Conservation (phyloP, 768 basidiomycete genomes). For the Naganishia kalamii region DNA sequence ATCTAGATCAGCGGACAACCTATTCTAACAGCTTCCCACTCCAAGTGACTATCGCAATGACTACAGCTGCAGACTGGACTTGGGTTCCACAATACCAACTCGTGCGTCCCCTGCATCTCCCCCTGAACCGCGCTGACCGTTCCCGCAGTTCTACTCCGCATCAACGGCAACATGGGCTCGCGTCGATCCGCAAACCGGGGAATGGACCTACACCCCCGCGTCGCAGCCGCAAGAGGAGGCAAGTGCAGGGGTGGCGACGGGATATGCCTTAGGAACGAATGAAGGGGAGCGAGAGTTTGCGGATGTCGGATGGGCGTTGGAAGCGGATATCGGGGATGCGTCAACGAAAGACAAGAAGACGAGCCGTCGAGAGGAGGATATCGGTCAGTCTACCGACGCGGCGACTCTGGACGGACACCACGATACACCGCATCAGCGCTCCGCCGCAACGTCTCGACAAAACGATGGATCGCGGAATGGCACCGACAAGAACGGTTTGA, state of each 20-base stretch:
- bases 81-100: not conserved
- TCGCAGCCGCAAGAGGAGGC: not conserved
- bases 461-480: not conserved
- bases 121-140: not conserved
- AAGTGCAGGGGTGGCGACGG: not conserved
- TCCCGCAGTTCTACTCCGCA: not conserved
- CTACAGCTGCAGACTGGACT: constrained; percentile 4
- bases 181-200: not conserved
- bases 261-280: not conserved
- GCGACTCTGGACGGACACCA: not conserved
- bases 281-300: constrained; percentile 4
- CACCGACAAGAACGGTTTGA: not conserved
- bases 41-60: too few relatives aligned
- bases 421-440: too few relatives aligned
- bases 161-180: not conserved
- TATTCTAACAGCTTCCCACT: not conserved
- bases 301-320: constrained; percentile 20
- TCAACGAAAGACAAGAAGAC: not conserved
- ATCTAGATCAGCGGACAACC: not conserved
- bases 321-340: not conserved
- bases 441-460: not conserved
- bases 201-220: not conserved
- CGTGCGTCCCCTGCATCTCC: not conserved
- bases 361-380: not conserved
- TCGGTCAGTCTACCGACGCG: not conserved